These are phyloP conservation scores for Gossypium gossypioides DNA, from an alignment of 441 rosid genomes.

Conservation along the genomic window DNA sequence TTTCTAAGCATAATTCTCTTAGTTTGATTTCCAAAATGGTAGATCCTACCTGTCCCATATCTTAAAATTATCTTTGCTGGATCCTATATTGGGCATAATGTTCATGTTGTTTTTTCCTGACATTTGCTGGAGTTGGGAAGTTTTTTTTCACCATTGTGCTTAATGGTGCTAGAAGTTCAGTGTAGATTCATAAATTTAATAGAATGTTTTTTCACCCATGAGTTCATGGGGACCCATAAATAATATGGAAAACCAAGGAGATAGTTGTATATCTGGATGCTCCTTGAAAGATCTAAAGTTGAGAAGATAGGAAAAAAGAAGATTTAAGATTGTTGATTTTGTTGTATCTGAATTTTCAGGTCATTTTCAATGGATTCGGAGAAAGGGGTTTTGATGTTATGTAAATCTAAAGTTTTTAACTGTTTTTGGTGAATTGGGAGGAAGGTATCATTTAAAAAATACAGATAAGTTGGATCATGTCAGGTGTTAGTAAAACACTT, in stretches of 20 bases:
- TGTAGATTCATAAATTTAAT: background rate
- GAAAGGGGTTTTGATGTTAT: background rate
- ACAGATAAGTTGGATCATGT: background rate
- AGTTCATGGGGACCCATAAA: background rate
- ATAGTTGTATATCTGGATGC: background rate
- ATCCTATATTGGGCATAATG: background rate
- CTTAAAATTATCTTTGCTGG: background rate
- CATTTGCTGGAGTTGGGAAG: background rate
- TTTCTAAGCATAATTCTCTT: background rate
- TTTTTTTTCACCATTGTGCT: background rate
- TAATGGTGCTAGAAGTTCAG: background rate
- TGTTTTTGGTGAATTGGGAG: background rate
- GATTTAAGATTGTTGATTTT: background rate
- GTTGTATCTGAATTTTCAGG: background rate
- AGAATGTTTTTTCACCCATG: background rate
- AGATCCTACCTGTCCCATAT: background rate
- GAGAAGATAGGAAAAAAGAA: background rate
- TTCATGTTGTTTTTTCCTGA: background rate
- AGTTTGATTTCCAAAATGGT: background rate
- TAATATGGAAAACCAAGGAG: background rate
- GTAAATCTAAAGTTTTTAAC: background rate
- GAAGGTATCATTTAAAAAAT: background rate
- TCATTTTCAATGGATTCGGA: background rate
- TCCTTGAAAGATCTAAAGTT: background rate
- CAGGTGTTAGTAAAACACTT: background rate